Conservation (phyloP, 2,329 filamentous ascomycete genomes). For the Alternaria sp. region DNA sequence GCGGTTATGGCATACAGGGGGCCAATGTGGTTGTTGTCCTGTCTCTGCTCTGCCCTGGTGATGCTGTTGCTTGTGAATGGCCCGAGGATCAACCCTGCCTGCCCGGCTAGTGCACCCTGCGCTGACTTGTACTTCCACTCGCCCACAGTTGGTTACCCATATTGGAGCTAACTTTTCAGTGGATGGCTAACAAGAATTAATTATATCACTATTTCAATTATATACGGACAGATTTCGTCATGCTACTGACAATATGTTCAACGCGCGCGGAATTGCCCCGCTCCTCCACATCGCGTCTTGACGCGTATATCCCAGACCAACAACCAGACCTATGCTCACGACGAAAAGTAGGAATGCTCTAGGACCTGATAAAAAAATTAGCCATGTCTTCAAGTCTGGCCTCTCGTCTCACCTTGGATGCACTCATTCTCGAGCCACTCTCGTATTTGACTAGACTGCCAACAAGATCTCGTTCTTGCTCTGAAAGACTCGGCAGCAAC, state of each 20-base stretch:
- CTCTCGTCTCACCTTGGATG: constrained; percentile 61
- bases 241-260: neutral
- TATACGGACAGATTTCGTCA: neutral
- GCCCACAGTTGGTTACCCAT: neutral
- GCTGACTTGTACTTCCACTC: constrained; percentile 12
- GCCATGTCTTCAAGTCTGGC: neutral
- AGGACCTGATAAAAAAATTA: constrained; percentile 31
- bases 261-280: constrained; percentile 2
- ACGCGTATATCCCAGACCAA: neutral
- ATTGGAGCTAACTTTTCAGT: neutral
- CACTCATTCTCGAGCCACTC: constrained; percentile 69
- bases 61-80: constrained; percentile 23
- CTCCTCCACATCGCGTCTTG: neutral
- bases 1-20: constrained; percentile 17
- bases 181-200: neutral
- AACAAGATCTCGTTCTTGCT: constrained; percentile 69
- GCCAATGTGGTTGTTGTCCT: constrained; percentile 31
- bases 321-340: neutral
- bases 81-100: constrained; percentile 21
- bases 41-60: constrained; percentile 21
- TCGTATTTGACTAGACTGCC: constrained; percentile 74
- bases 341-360: constrained; percentile 36
- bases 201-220: neutral
- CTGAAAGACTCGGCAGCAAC: constrained; percentile 68
- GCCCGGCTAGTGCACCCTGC: constrained; percentile 14